These are phyloP conservation scores for Rhodotorula babjevae DNA, from an alignment of 768 basidiomycete genomes.

Conservation along the genomic window DNA sequence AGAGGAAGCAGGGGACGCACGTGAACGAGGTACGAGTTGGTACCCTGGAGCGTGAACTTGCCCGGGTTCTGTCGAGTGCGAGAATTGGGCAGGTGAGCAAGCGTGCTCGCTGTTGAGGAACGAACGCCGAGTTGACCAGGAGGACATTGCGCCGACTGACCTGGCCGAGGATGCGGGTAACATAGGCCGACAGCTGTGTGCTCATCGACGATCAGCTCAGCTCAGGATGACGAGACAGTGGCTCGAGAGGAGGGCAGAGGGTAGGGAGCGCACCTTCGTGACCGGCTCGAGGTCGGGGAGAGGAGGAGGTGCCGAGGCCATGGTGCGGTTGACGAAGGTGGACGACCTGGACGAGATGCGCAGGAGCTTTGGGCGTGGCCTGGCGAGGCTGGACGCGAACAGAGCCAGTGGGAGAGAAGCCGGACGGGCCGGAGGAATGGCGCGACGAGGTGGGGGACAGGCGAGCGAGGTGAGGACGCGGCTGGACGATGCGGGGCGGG, in stretches of 20 bases:
- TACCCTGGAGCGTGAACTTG: constrained; percentile 83
- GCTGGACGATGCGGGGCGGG: too few species aligned
- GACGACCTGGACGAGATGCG: too few species aligned
- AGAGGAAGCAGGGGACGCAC: constrained; percentile 30
- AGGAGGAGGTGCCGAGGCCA: not conserved
- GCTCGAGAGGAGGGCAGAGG: too few species aligned
- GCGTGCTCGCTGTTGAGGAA: not conserved
- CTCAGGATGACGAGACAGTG: not conserved
- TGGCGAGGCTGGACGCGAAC: not conserved
- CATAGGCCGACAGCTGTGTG: constrained; percentile 14
- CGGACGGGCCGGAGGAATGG: not conserved
- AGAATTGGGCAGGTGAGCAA: not conserved
- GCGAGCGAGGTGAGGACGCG: too few species aligned
- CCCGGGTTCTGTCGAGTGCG: constrained; percentile 65
- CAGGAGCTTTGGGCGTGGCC: not conserved
- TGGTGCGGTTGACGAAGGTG: not conserved
- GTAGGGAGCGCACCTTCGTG: not conserved
- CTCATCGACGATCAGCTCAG: not conserved
- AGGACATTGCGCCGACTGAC: not conserved
- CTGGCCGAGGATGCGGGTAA: constrained; percentile 36
- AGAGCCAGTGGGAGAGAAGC: not conserved
- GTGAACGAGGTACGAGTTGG: constrained; percentile 80
- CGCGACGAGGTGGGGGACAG: not conserved
- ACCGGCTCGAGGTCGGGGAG: not conserved
- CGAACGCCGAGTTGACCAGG: too few species aligned